Base-by-base conservation (phyloP, 1,139 yeast genomes). In the Yamadazyma taylorii region DNA sequence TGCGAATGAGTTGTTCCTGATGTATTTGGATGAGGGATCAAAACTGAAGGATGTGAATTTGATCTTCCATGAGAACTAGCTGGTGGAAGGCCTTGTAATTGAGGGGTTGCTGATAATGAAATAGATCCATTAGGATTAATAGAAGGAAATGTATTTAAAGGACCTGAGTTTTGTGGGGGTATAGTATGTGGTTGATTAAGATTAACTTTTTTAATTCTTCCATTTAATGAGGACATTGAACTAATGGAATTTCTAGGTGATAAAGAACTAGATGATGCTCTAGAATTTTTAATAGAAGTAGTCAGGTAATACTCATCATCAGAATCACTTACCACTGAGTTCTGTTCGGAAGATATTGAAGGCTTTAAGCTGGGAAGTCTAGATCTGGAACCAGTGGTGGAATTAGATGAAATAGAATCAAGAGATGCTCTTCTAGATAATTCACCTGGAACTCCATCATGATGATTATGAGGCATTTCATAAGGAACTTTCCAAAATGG, bases 401-500 rank as follows among this genome's bases (percentile, higher is more conserved):
- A 42, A 25, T 37, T 41, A 4, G 52, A 46, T 24, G 66, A 57
- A 11, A 63, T 45, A 24, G 68, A 63, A 37, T 66, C 71, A 4
- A 68, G 56, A 2, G 73, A 67, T 1, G 65, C 59, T 33, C 72
- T 52, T 37, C 75, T 52, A 13, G 58, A 48, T 8, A 44, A n/a
- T 13, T 41, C 47, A 29, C 40, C 37, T 5, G 32, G 52, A 37
- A 30, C 11, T 17, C 38, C 37, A 23, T 37, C 42, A 11, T 54
- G 55, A 13, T 25, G 30, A 27, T 8, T 16, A 12, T 27, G 30
- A 2, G 76, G 77, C 75, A 71, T 68, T 48, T 71, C 76, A 52
- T 71, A 71, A 21, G 77, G 77, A 8, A 71, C 77, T 48, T 69
- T 71, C 77, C 77, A 71, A 52, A 71, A 68, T 4, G 76, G 76